Conservation (phyloP, 345 rosid genomes). For the Citrus cavaleriei region DNA sequence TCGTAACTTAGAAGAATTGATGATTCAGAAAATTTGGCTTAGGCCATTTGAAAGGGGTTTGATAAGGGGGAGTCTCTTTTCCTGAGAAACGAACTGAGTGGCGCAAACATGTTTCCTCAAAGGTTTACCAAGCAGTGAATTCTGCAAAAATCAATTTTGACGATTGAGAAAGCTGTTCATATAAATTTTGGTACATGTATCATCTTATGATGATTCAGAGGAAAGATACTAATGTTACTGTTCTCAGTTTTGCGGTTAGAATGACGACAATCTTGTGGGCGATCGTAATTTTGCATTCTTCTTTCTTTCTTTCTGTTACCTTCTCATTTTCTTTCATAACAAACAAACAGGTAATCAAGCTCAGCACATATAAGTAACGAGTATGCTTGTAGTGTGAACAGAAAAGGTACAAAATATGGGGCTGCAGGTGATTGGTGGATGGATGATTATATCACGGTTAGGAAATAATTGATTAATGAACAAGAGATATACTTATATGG, state of each 20-base stretch:
- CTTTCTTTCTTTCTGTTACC: not conserved
- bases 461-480: too few species aligned
- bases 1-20: not conserved
- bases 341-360: not conserved
- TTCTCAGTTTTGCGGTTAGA: not conserved
- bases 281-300: not conserved
- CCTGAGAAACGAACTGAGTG: not conserved
- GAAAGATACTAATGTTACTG: not conserved
- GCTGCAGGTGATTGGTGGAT: too few species aligned
- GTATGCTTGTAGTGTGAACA: not conserved
- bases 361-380: not conserved
- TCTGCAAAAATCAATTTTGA: conserved; percentile 20
- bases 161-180: conserved; percentile 3
- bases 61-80: not conserved
- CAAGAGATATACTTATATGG: too few species aligned
- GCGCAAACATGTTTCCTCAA: not conserved
- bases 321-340: not conserved
- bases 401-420: accelerated
- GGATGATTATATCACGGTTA: too few species aligned
- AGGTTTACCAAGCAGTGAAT: not conserved
- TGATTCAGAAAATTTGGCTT: not conserved
- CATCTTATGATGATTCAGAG: not conserved
- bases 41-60: not conserved
- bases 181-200: conserved; percentile 9
- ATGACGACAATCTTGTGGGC: not conserved